These are phyloP conservation scores for Saccharomyces cerevisiae DNA, from an alignment of 805 yeast genomes.

Conservation along the genomic window DNA sequence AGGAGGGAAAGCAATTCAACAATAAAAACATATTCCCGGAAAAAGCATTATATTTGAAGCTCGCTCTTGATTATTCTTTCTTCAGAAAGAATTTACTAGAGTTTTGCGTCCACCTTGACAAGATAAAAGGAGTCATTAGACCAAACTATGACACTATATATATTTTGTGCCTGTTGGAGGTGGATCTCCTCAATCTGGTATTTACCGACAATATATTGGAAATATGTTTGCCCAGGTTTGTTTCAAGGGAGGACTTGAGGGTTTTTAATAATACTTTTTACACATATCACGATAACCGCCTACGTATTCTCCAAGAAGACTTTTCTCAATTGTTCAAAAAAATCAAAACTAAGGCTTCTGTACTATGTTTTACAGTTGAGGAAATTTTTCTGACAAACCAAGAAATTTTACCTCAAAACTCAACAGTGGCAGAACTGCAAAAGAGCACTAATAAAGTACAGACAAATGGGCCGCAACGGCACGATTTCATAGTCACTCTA, in stretches of 20 bases:
- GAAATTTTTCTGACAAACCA: background rate
- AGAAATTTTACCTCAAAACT: background rate
- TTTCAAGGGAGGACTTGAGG: background rate
- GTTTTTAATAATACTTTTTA: background rate
- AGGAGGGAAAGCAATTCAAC: background rate
- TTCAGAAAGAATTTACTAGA: background rate
- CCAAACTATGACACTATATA: background rate
- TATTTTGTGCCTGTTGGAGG: background rate
- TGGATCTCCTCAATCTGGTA: background rate
- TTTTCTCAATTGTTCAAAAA: background rate
- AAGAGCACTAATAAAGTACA: background rate
- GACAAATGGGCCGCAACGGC: background rate
- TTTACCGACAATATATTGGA: background rate
- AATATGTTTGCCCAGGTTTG: background rate
- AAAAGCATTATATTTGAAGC: background rate
- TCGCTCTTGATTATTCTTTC: background rate
- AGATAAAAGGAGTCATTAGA: background rate
- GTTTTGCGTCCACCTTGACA: background rate
- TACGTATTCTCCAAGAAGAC: background rate
- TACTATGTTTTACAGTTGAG: background rate
- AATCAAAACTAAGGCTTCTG: background rate
- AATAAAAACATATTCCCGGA: background rate
- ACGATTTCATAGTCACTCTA: background rate
- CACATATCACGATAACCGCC: background rate
- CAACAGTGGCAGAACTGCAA: background rate